Conservation (phyloP, 176 grass and related monocot genomes). For the Cenchrus purpureus region DNA sequence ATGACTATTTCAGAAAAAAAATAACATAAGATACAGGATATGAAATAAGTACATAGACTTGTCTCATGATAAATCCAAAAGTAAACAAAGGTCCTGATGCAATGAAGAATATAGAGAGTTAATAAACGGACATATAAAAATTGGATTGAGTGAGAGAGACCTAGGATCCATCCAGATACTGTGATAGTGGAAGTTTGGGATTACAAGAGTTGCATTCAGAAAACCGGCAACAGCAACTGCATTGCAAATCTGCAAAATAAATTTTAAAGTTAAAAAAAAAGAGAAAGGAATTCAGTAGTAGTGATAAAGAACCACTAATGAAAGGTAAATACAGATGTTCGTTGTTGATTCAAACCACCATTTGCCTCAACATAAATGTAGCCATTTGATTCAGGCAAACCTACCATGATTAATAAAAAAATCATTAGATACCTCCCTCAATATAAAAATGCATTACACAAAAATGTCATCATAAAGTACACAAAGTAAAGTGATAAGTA, state of each 20-base stretch:
- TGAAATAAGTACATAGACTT: neutral
- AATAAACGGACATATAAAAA: conserved; percentile 8
- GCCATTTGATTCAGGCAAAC: conserved; percentile 87
- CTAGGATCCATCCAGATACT: conserved; percentile 99
- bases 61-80: conserved; percentile 6
- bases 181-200: conserved; percentile 98
- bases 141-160: conserved; percentile 36
- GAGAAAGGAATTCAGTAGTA: conserved; percentile 27
- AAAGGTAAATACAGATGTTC: conserved; percentile 76
- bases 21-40: neutral
- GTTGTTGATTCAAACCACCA: conserved; percentile 98
- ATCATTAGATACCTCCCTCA: conserved; percentile 38
- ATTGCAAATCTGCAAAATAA: conserved; percentile 91
- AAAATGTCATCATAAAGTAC: conserved; percentile 26
- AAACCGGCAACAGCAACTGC: conserved; percentile 96
- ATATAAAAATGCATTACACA: conserved; percentile 23
- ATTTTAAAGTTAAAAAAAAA: conserved; percentile 29
- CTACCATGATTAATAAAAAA: conserved; percentile 47
- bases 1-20: neutral
- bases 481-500: conserved; percentile 1
- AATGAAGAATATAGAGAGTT: neutral
- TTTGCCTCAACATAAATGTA: conserved; percentile 98
- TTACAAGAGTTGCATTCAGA: conserved; percentile 95
- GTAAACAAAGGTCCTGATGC: neutral
- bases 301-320: conserved; percentile 5